Evolutionary conservation across 768 basidiomycete species (phyloP), one percentile per base, ranked within the genome.

Genomic region (Hypholoma fasciculare): DNA sequence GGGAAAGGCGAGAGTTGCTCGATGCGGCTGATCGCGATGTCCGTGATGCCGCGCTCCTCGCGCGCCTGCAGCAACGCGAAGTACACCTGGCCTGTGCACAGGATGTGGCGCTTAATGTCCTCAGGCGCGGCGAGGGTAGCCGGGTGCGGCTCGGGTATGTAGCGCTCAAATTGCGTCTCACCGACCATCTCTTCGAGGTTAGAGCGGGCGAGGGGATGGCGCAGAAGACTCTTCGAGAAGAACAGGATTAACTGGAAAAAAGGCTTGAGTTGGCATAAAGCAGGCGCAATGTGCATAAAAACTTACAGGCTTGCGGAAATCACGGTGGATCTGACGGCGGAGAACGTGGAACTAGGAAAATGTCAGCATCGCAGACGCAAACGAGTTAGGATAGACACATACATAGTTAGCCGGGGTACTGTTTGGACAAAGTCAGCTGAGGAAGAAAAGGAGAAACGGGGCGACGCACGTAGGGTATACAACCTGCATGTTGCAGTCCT

Each of bases 401-500:
- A 90, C 88, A 73, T 96, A 96, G 81, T 96, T 98, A 51, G 95
- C 91, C 7, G 97, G 96, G 0, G 96, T 96, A 23, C 91, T 92
- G 60, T 4, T 51, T 5, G n/a, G 26, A 57, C 44, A 37, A 2
- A 7, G 53, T 49, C 63, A 67, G 62, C 66, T 54, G 52, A 19
- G 46, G 7, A 42, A 30, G 53, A 53, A n/a, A 46, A 0, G 6
- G 38, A 43, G 43, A 39, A 23, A 7, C n/a, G 26, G 27, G 13
- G 57, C 56, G 38, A 81, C 89, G 73, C 69, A 92, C 89, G 95
- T 95, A 4, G 95, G 92, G 76, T 98, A 98, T 27, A 96, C 94
- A 63, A 99, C 90, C 76, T 98, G 97, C 93, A 98, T 94, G 71
- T 98, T 99, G 76, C 96, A 97, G 72, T 99, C 97, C 77, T 99